Conservation (phyloP, 352 stramenopile genomes). For the Phytophthora pisi region DNA sequence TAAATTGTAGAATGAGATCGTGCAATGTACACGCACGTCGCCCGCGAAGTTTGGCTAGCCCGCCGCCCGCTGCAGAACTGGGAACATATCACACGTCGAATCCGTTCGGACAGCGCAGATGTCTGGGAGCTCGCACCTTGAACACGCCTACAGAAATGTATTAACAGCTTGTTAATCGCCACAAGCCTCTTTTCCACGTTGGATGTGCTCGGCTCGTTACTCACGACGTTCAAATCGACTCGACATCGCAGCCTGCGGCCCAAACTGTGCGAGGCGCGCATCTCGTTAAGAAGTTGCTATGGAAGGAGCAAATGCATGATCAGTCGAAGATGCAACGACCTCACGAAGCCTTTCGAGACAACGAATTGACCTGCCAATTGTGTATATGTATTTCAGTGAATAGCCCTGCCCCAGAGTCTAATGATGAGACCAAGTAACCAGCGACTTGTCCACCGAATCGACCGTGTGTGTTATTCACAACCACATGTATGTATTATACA, state of each 20-base stretch:
- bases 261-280: background rate
- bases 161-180: background rate
- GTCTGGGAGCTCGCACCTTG: background rate
- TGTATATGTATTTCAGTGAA: no score
- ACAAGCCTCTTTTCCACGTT: background rate
- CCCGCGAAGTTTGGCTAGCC: background rate
- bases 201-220: background rate
- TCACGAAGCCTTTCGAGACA: background rate
- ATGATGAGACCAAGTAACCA: no score
- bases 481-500: no score
- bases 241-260: background rate
- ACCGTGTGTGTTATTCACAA: no score
- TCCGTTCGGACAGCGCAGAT: slow-evolving; percentile 5
- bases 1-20: slow-evolving; percentile 2
- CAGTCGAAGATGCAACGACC: background rate
- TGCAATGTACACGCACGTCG: background rate
- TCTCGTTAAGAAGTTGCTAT: background rate
- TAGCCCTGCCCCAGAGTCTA: no score
- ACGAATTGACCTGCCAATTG: background rate
- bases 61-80: background rate
- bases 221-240: background rate
- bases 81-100: slow-evolving; percentile 6
- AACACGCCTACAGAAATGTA: background rate
- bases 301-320: background rate
- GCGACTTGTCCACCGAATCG: no score